Base-by-base conservation (phyloP, 139 green algal genomes). In the Dunaliella sp. region DNA sequence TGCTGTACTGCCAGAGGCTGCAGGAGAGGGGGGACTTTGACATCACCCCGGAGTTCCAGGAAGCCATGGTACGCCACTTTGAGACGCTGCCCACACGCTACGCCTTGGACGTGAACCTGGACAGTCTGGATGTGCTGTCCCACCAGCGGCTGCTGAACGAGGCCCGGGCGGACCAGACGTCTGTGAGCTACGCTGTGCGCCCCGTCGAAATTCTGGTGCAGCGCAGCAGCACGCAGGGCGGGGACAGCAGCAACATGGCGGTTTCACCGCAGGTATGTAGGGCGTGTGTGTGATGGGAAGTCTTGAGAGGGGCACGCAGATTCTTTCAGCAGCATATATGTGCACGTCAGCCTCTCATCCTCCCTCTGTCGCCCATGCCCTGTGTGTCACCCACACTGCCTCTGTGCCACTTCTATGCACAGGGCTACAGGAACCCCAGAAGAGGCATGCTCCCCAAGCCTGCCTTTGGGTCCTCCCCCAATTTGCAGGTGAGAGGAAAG, bases 131-230 rank as follows among this genome's bases (percentile, higher is more conserved):
- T 78, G 94, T 99, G 48, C 83, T 99, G 0, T 96, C 94, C 38
- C 97, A 99, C 88, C 97, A 98, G 88, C 88, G 94, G 31, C 92
- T 99, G 86, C 90, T 99, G 33, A 93, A 98, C 79, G 94, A 94
- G 75, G 97, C 96, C 22, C 87, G 93, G 24, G 79, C 88, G 25
- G 95, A 97, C 89, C 95, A 94, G 1, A 94, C 93, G 1, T 77
- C 82, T 1, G 94, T 98, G 3, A 95, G 91, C 0, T 98, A 98
- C 81, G 94, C 96, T 57, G 94, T 98, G 36, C 90, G 96, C 3
- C 90, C 91, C 1, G 96, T 98, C 0, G 95, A 98, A 74, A 95
- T 98, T 32, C 38, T 92, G 21, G 78, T 87, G 0, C 77, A 74
- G 1, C 74, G 74, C 74, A 80, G 74, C 30, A 80, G 30, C 74